phyloP scores from a whole-genome alignment of 805 yeast genomes.

The Metschnikowia corniflorae region DNA sequence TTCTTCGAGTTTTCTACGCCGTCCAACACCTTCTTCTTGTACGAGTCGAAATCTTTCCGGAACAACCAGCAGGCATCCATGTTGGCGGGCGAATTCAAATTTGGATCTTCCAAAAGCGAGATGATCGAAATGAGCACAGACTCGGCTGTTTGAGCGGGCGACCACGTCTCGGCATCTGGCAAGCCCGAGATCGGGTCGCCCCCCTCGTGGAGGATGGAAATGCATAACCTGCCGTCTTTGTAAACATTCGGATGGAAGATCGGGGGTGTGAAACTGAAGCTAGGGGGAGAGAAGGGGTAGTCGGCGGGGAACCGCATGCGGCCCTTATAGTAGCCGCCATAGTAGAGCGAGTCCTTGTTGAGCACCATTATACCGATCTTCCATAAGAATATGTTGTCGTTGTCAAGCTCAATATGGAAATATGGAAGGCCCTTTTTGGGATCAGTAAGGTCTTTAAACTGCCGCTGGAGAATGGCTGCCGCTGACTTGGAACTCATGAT shows the following conservation, averaged over 20 bases:
- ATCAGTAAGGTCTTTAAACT: conserved; percentile 88
- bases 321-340: conserved; percentile 92
- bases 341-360: conserved; percentile 82
- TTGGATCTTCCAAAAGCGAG: conserved; percentile 90
- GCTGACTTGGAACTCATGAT: conserved; percentile 54
- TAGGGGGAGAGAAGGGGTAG: conserved; percentile 91
- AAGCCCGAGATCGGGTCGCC: conserved; percentile 90
- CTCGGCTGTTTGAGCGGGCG: conserved; percentile 90
- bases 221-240: conserved; percentile 88
- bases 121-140: conserved; percentile 85
- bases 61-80: conserved; percentile 93
- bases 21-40: conserved; percentile 67
- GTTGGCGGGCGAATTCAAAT: conserved; percentile 90
- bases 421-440: conserved; percentile 69
- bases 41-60: conserved; percentile 75
- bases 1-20: conserved; percentile 82
- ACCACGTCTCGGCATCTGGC: conserved; percentile 92
- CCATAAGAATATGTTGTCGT: conserved; percentile 62
- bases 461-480: conserved; percentile 86
- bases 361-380: conserved; percentile 90
- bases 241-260: conserved; percentile 95
- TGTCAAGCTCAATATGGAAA: conserved; percentile 61
- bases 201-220: conserved; percentile 85
- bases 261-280: conserved; percentile 87
- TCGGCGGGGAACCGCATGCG: conserved; percentile 91